These are phyloP conservation scores for Chlorophyllum brunneum DNA, from an alignment of 768 basidiomycete genomes.

Conservation along the genomic window DNA sequence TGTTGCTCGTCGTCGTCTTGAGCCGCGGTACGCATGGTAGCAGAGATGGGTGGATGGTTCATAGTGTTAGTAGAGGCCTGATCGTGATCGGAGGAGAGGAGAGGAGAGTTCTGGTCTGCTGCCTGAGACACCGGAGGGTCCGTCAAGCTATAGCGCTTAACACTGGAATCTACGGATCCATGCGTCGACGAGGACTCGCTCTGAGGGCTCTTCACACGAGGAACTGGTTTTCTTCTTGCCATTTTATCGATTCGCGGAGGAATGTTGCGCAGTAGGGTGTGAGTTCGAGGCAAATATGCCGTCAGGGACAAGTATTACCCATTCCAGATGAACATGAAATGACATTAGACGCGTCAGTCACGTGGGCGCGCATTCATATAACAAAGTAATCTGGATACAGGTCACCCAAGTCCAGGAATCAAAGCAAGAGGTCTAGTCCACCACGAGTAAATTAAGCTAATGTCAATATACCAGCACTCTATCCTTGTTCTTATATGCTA, in stretches of 20 bases:
- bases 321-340: too few relatives aligned
- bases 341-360: constrained; percentile 26
- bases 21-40: constrained; percentile 14
- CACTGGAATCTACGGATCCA: constrained; percentile 21
- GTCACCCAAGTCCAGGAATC: background rate
- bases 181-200: constrained; percentile 17
- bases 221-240: constrained; percentile 31
- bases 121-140: constrained; percentile 21
- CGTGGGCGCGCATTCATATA: constrained; percentile 18
- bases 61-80: constrained; percentile 18
- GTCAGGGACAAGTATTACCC: background rate
- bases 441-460: background rate
- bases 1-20: constrained; percentile 15
- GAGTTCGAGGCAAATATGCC: constrained; percentile 1
- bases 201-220: constrained; percentile 18
- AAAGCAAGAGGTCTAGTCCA: background rate
- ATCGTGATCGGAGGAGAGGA: constrained; percentile 10
- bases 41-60: constrained; percentile 22
- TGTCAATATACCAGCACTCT: background rate
- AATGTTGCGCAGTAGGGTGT: constrained; percentile 13
- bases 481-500: background rate
- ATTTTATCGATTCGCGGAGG: constrained; percentile 18
- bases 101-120: constrained; percentile 5
- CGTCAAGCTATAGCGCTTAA: constrained; percentile 30
- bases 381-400: background rate